Base-by-base conservation (phyloP, 2,329 filamentous ascomycete species). In the Mariannaea elegans region DNA sequence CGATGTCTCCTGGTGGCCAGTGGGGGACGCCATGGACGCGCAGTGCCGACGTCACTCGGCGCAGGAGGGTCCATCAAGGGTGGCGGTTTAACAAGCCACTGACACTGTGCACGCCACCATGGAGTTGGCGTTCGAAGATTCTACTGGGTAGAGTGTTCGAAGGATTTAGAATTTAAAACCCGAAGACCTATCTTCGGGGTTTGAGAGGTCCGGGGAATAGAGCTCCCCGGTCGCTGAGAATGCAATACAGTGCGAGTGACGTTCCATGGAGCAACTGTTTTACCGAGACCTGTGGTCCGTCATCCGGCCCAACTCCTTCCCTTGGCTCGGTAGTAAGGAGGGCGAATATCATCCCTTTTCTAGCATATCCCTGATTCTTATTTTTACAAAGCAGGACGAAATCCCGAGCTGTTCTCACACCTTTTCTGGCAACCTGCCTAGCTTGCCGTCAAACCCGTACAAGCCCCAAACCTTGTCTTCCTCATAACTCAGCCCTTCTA, bases 21-120 rank as follows among this genome's bases (percentile, higher is more conserved):
- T 34, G 24, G 48, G 16, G 36, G 34, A 51, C 41, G 41, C 32
- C 16, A 21, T 39, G 45, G 46, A 47, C 48, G 27, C 56, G 42
- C 56, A 52, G 24, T 58, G 36, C 56, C 56, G 56, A 52, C 56
- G 56, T 58, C 49, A 58, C 56, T 58, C 38, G 42, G 42, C 45
- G 45, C 24, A 24, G 23, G 38, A 36, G 49, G 42, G 24, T 16
- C 24, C 27, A 12, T 24, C 13, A 18, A 16, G 3, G 18, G 12
- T 21, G 45, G 31, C 18, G 16, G n/a, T 16, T 14, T 18, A 16
- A 16, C 14, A 24, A 23, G 23, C 7, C 47, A 48, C 39, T 29
- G 41, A 32, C 47, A 41, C 19, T 39, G 34, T 41, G 47, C n/a
- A 13, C 21, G 8, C 47, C 47, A 50, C 23, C 7, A 12, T 9